Evolutionary conservation across 1,139 yeast species (phyloP), one percentile per base, ranked within the genome.

Genomic region (Trichomonascaceae sp.): DNA sequence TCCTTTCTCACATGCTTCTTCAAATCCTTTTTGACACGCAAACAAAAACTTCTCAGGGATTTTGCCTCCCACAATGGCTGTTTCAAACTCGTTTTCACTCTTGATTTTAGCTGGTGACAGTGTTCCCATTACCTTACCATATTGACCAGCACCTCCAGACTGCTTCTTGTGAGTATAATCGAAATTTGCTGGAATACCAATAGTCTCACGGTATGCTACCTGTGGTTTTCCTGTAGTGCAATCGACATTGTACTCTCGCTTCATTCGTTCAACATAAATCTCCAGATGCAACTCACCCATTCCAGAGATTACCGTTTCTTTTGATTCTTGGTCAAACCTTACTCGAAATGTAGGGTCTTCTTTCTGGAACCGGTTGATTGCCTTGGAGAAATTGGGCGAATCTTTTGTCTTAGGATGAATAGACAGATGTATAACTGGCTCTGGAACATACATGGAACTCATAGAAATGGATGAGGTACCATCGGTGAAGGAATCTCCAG

Each of bases 71-170:
- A 93, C 95, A 70, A 93, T 84, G 61, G 85, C 88, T 53, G 96
- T 87, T 66, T 84, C 81, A 72, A 93, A 93, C 60, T 76, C 77
- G 71, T 90, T 91, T 52, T 64, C 64, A 43, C 64, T 67, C 54
- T 78, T 80, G 50, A 63, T 65, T 54, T 80, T 85, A 50, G 81
- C 69, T 49, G 93, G 85, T 13, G 78, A 73, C 74, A 95, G 73
- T 55, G 78, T 82, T 68, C 99, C 99, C 73, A 91, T 87, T 64
- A 93, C 97, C 76, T 95, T 85, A 73, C 96, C 99, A 70, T 84
- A 93, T 77, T 93, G 99, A 75, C 99, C 99, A 61, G 99, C 96
- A 80, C 99, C 99, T 73, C 99, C 99, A 67, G 95, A 82, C 77
- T 93, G 99, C 70, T 91, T 91, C 80, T 93, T 93, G 77, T 91